Percentiles rank a stretch among this genome's conserved stretches.
Conservation (phyloP, 768 basidiomycete genomes). For the Lentinula sp. region DNA sequence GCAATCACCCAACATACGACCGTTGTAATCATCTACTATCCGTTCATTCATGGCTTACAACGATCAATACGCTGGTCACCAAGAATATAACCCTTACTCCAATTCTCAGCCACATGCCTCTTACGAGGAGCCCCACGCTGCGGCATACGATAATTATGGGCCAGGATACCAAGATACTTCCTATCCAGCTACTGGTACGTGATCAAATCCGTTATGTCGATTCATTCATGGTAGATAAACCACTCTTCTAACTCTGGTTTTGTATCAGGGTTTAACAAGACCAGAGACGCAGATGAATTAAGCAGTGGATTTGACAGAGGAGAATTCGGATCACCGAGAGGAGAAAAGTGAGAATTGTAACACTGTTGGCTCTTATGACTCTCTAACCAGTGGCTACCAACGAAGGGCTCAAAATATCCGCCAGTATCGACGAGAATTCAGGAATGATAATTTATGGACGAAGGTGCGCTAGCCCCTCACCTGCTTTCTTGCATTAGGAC, state of each 20-base stretch:
- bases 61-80: slow-evolving; percentile 43
- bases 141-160: slow-evolving; percentile 28
- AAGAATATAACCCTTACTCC: slow-evolving; percentile 41
- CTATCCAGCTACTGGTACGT: slow-evolving; percentile 12
- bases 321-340: slow-evolving; percentile 27
- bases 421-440: slow-evolving; percentile 49
- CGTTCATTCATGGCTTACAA: slow-evolving; percentile 40
- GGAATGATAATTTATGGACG: slow-evolving; percentile 60
- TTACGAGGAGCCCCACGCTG: slow-evolving; percentile 37
- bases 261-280: background rate
- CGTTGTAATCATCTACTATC: background rate
- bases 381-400: no score
- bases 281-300: slow-evolving; percentile 14
- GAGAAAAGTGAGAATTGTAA: slow-evolving; percentile 17
- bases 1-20: background rate
- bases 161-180: slow-evolving; percentile 25
- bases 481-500: background rate
- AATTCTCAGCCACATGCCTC: slow-evolving; percentile 39
- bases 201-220: background rate
- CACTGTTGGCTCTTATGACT: no score
- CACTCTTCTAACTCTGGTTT: background rate
- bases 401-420: slow-evolving; percentile 35
- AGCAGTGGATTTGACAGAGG: slow-evolving; percentile 33
- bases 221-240: background rate
- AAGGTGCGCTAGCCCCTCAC: slow-evolving; percentile 31